Evolutionary conservation across 1,139 yeast species (phyloP).

Genomic region (Debaryomyces coudertii): DNA sequence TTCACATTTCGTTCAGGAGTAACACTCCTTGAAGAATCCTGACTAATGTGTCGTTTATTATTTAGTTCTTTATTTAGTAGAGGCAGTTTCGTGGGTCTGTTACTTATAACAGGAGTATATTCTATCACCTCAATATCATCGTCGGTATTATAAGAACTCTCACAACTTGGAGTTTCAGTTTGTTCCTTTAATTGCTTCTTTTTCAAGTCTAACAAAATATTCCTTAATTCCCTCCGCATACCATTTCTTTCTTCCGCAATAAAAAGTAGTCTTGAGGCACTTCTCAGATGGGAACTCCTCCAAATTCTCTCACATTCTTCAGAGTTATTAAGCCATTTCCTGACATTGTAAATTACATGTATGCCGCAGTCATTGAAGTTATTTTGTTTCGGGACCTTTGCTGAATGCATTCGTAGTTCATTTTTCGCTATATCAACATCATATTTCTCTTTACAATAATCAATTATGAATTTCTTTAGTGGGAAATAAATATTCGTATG

Average conservation of each 20-base stretch:
- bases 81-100: background rate
- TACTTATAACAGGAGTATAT: constrained; percentile 13
- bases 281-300: constrained; percentile 34
- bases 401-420: constrained; percentile 47
- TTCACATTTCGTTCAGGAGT: background rate
- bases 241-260: constrained; percentile 36
- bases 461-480: constrained; percentile 63
- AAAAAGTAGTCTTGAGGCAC: constrained; percentile 25
- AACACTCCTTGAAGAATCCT: background rate
- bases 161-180: background rate
- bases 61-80: background rate
- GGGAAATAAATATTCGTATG: constrained; percentile 60
- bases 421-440: constrained; percentile 48
- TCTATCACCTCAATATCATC: constrained; percentile 30
- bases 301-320: constrained; percentile 54
- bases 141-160: constrained; percentile 11
- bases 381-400: constrained; percentile 79
- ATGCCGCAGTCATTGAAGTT: constrained; percentile 96
- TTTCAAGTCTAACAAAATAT: constrained; percentile 32
- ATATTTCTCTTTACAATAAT: constrained; percentile 70
- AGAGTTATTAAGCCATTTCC: constrained; percentile 61
- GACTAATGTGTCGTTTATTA: background rate
- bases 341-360: constrained; percentile 80
- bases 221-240: constrained; percentile 35
- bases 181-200: constrained; percentile 16